Evolutionary conservation across 1,284 basidiomycete genomes (phyloP).

Genomic region (Pseudozyma hubeiensis): DNA sequence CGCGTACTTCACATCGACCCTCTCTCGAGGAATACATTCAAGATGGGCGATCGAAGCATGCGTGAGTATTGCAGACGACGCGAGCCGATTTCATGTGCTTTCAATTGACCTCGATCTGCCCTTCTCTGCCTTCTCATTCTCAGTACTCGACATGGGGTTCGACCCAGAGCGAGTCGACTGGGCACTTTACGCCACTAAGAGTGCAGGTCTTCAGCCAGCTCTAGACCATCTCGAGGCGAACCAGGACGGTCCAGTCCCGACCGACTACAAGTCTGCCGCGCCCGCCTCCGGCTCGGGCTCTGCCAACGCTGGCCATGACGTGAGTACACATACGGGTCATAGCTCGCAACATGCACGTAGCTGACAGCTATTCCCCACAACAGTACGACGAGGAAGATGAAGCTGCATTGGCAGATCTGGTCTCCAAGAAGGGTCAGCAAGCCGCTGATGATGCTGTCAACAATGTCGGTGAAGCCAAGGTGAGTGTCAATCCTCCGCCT

Average conservation of each 20-base stretch:
- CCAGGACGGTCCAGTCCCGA: slow-evolving; percentile 58
- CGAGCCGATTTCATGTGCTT: not conserved
- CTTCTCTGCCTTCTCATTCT: too few relatives aligned
- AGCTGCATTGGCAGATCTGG: slow-evolving; percentile 53
- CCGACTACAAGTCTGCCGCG: slow-evolving; percentile 43
- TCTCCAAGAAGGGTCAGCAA: slow-evolving; percentile 52
- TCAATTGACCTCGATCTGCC: not conserved
- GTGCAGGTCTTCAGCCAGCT: slow-evolving; percentile 59
- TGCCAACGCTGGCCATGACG: slow-evolving; percentile 31
- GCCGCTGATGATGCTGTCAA: slow-evolving; percentile 52
- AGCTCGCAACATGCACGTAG: not conserved
- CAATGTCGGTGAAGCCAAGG: slow-evolving; percentile 54
- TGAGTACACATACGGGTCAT: slow-evolving; percentile 9
- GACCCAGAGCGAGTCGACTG: slow-evolving; percentile 63
- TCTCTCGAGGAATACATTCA: not conserved
- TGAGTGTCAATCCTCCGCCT: slow-evolving; percentile 12
- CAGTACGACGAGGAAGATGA: slow-evolving; percentile 62
- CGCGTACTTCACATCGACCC: not conserved
- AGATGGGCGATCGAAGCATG: slow-evolving; percentile 43
- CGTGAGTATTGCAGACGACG: slow-evolving; percentile 20
- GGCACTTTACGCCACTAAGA: slow-evolving; percentile 61
- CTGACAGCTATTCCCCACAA: not conserved
- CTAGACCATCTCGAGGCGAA: slow-evolving; percentile 67
- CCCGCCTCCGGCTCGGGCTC: slow-evolving; percentile 15
- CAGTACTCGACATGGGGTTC: slow-evolving; percentile 68